These are phyloP conservation scores for Bipolaris zeicola DNA, from an alignment of 2,329 filamentous ascomycete species.

Conservation along the genomic window DNA sequence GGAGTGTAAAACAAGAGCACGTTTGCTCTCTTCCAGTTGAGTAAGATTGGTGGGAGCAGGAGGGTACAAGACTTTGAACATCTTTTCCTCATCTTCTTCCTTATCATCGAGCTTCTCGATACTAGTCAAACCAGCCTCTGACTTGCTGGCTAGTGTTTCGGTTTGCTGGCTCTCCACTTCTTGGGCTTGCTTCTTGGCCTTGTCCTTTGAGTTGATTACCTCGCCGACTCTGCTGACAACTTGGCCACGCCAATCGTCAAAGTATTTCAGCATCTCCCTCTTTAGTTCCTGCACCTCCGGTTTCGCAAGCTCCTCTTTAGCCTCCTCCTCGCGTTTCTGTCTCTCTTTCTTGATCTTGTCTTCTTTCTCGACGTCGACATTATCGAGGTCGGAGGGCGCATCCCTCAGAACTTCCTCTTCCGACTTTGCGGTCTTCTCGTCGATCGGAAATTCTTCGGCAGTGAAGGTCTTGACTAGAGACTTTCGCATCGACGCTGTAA, in stretches of 20 bases:
- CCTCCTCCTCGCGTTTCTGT: conserved; percentile 39
- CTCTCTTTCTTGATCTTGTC: conserved; percentile 41
- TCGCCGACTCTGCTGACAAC: conserved; percentile 75
- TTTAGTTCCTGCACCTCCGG: conserved; percentile 68
- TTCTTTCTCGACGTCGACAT: conserved; percentile 38
- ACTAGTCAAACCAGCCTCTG: conserved; percentile 31
- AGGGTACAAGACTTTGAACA: conserved; percentile 49
- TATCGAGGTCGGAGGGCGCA: conserved; percentile 29
- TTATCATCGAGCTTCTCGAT: conserved; percentile 34
- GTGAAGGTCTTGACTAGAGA: conserved; percentile 51
- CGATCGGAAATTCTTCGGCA: conserved; percentile 32
- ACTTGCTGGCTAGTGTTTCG: conserved; percentile 36
- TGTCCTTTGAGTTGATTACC: conserved; percentile 55
- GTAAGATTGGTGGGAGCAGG: conserved; percentile 57
- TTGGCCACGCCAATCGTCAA: conserved; percentile 78
- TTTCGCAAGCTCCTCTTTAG: conserved; percentile 57
- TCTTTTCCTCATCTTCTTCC: conserved; percentile 44
- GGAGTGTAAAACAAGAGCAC: conserved; percentile 72
- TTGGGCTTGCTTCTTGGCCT: conserved; percentile 39
- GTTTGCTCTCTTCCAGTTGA: conserved; percentile 64
- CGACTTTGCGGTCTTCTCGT: conserved; percentile 23
- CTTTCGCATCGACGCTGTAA: conserved; percentile 55
- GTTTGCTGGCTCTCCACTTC: conserved; percentile 30
- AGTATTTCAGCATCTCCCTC: conserved; percentile 71
- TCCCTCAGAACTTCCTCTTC: conserved; percentile 31